Conservation (phyloP, 2,329 filamentous ascomycete species). For the Pseudocercospora fijiensis region DNA sequence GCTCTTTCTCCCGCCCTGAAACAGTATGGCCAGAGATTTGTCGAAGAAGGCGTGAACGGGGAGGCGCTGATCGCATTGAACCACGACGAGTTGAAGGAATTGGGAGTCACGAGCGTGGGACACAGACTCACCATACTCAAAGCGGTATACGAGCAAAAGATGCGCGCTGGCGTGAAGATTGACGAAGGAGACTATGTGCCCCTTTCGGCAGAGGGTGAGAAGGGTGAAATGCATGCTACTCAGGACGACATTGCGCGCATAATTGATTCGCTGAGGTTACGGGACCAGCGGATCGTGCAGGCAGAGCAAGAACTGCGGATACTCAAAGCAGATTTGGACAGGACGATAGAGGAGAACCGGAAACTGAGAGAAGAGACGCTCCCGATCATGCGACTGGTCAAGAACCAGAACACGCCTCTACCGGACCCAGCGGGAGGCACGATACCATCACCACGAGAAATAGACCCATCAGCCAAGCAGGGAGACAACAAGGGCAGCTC, state of each 20-base stretch:
- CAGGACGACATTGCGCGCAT: constrained; percentile 90
- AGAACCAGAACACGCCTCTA: constrained; percentile 86
- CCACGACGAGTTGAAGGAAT: constrained; percentile 91
- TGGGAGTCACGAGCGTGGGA: constrained; percentile 89
- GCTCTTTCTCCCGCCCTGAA: constrained; percentile 33
- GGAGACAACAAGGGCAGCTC: constrained; percentile 44
- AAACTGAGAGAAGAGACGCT: constrained; percentile 87
- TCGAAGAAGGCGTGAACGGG: constrained; percentile 92
- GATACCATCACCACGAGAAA: constrained; percentile 38
- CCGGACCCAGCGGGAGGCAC: constrained; percentile 52
- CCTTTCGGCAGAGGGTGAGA: constrained; percentile 82
- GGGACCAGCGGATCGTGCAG: constrained; percentile 83
- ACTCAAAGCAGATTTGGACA: constrained; percentile 57
- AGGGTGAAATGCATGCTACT: constrained; percentile 80
- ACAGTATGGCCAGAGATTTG: constrained; percentile 37
- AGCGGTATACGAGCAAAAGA: constrained; percentile 93
- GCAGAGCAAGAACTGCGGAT: constrained; percentile 80
- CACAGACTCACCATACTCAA: constrained; percentile 94
- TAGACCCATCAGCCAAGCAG: constrained; percentile 27
- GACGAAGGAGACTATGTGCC: constrained; percentile 94
- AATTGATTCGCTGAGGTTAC: constrained; percentile 81
- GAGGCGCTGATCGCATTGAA: constrained; percentile 84
- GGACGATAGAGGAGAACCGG: constrained; percentile 74
- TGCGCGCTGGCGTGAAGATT: constrained; percentile 85
- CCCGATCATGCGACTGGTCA: constrained; percentile 83